Evolutionary conservation across 75 land plant species (phyloP), one percentile per base, ranked within the genome.

Genomic region (Chamaecyparis obtusa): DNA sequence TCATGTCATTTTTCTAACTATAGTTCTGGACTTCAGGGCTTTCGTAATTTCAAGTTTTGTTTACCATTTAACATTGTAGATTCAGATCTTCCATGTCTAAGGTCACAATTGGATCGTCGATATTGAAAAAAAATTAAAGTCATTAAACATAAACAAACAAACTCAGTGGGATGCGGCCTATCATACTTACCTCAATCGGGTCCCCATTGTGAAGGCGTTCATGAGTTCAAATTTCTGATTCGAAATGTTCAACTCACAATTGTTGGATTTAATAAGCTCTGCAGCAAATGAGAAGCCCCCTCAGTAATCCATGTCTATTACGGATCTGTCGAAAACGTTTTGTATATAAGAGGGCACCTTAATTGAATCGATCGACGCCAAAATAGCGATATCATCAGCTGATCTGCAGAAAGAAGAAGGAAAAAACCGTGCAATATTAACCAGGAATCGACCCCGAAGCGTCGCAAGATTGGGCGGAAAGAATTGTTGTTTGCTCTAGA

Each of bases 121-220:
- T 24, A 21, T 67, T 71, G 0, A 9, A 27, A 69, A n/a, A 30
- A 9, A 8, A 8, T 9, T 24, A 19, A 24, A 67, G 0, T 5
- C 71, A 67, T 67, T 11, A 71, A 27, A 2, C 74, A 71, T 71
- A 27, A n/a, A 32, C 30, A 27, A 9, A 71, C n/a, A 67, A 71
- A 71, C 17, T 17, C 60, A 57, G 60, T 16, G 60, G 60, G 21
- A 19, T 57, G 60, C 21, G 21, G 21, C 60, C 2, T 17, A 57
- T 3, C 17, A 19, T 71, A 71, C 74, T 71, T 71, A 71, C 74
- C 74, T 24, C 74, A 71, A 71, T 71, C 74, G 74, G 30, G 74
- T 71, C 33, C 74, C 74, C 74, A 71, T 71, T 71, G 35, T 71
- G 74, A 71, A 71, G 33, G 74, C 74, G 74, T 71, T 71, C 74